Evolutionary conservation across 2,329 filamentous ascomycete genomes (phyloP).

Genomic region (Fusarium miscanthi): DNA sequence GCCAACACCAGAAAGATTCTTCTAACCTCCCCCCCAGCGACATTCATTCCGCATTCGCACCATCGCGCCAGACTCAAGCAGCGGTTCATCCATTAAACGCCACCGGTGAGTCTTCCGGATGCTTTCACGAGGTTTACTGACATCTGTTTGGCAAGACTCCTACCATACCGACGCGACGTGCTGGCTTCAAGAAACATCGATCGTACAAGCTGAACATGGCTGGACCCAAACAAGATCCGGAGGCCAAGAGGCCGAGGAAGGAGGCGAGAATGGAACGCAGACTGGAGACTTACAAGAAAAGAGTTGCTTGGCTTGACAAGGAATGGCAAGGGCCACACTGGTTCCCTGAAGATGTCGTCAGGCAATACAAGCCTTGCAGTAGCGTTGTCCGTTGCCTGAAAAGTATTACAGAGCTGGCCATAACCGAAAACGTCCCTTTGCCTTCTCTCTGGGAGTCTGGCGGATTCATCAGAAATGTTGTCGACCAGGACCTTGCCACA

Average conservation of each 20-base stretch:
- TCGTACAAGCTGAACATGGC: neutral
- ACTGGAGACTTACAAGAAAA: neutral
- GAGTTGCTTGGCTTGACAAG: neutral
- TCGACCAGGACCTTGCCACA: neutral
- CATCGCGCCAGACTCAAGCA: accelerated
- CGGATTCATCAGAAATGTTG: neutral
- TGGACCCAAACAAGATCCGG: neutral
- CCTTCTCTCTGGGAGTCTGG: neutral
- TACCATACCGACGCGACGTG: neutral
- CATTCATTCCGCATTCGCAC: neutral
- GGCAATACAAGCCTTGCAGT: neutral
- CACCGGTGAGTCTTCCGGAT: neutral
- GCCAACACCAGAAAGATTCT: neutral
- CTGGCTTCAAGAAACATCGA: accelerated
- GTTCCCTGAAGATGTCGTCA: accelerated
- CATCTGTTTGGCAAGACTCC: neutral
- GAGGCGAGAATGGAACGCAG: neutral
- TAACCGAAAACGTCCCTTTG: accelerated
- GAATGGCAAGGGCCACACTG: neutral
- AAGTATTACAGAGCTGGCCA: accelerated
- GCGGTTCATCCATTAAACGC: accelerated
- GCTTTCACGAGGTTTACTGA: accelerated
- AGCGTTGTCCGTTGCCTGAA: neutral
- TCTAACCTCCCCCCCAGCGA: accelerated
- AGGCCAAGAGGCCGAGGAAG: no score